Evolutionary conservation across 352 stramenopile genomes (phyloP), one percentile per base, ranked within the genome.

Genomic region (Phytophthora pisi): DNA sequence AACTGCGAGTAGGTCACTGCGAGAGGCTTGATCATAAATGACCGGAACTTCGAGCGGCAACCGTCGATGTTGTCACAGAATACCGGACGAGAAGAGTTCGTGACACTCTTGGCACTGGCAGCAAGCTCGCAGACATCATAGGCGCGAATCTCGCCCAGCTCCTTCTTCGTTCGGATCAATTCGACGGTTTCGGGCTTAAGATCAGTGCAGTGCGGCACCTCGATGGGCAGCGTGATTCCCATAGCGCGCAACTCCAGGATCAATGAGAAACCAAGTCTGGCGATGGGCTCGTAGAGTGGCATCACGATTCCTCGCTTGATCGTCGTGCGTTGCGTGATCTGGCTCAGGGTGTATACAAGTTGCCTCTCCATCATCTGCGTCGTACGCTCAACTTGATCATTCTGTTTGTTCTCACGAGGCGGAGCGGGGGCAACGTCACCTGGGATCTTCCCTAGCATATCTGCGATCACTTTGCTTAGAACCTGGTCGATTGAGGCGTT

Each of bases 1-100:
- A 91, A 89, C 20, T 76, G 75, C 26, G 83, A 90, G 45, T 86
- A 84, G 18, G 74, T 34, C 15, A 91, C 49, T 2, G 79, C 55
- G 11, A 90, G 52, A 54, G 80, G 58, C 62, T 88, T 88, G 59
- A 90, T 85, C 40, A 86, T 77, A 34, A 86, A 90, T 30, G 58
- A 75, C 7, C 77, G 71, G 58, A 86, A 88, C 15, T 75, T 77
- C 15, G 61, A 49, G n/a, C 75, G 70, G 38, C 78, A 89, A 2
- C 59, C 53, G 4, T 72, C 64, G 2, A 86, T 51, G 36, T 75
- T 52, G 10, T 62, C 59, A 45, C 81, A 88, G 50, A 90, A 90
- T 3, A 88, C 64, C 16, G 64, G 68, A 7, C 75, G 65, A 2
- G 63, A 68, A n/a, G 51, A 20, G 38, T 77, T 67, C 8, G 13